A percentile compares a stretch with the other conserved stretches of the same genome.
Conservation (phyloP, 306 rosid species). For the Ochetophila trinervis region DNA sequence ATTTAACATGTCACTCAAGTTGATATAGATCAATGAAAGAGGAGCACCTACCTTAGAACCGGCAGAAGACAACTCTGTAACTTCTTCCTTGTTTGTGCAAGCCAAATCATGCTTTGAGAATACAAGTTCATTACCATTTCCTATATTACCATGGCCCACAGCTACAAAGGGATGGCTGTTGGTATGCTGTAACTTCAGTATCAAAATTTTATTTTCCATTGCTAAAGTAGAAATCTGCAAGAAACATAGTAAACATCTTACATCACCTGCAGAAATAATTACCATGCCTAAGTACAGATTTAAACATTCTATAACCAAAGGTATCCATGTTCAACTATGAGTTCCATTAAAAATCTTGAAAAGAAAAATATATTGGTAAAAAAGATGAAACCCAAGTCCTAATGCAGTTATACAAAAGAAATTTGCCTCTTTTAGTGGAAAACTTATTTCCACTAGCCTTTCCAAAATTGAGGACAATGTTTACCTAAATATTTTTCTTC, state of each 20-base stretch:
- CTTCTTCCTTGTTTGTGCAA: slow-evolving; percentile 40
- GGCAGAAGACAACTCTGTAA: slow-evolving; percentile 27
- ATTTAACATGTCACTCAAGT: neutral
- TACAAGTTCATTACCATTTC: slow-evolving; percentile 23
- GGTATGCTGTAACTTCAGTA: slow-evolving; percentile 56
- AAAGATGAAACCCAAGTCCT: no score
- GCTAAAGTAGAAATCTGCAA: slow-evolving; percentile 69
- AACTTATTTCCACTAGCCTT: no score
- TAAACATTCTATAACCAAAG: slow-evolving; percentile 9
- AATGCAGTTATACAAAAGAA: no score
- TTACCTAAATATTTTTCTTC: no score
- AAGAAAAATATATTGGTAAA: no score
- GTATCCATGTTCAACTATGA: neutral
- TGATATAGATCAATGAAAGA: neutral
- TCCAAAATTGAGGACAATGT: no score
- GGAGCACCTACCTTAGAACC: slow-evolving; percentile 47
- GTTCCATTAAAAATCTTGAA: no score
- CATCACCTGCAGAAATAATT: slow-evolving; percentile 10
- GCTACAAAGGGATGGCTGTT: slow-evolving; percentile 32
- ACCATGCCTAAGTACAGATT: neutral
- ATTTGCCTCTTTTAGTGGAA: no score
- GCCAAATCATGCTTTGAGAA: slow-evolving; percentile 25
- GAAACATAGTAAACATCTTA: slow-evolving; percentile 29
- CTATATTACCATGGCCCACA: slow-evolving; percentile 15
- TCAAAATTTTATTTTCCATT: slow-evolving; percentile 64